Evolutionary conservation across 306 rosid species (phyloP), one percentile per base, ranked within the genome.

Genomic region (Dryas drummondii): DNA sequence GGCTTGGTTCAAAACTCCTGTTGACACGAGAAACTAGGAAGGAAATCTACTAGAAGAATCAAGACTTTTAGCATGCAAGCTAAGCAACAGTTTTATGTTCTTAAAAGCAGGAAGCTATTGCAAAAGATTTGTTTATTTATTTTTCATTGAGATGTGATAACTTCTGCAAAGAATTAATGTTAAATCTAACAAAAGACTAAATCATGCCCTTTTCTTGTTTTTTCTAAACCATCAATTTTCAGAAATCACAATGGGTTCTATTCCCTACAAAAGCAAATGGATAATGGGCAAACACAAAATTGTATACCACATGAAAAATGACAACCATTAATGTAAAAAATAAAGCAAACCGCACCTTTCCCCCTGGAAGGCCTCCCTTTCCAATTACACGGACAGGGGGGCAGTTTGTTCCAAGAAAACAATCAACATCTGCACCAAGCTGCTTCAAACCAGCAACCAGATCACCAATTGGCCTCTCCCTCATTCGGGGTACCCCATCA

Each of bases 401-500:
- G 78, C 99, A 96, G 61, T 90, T 86, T 68, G 99, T 96, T 81
- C 99, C 99, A 12, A 87, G 99, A 73, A 55, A 85, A 80, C 99
- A 96, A 75, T 96, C 98, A 66, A 79, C 94, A 70, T 96, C 91
- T 1, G 92, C 99, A 51, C 99, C 99, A 72, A 96, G 99, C 91
- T 96, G 99, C 84, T 88, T 85, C 57, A 96, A 96, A 87, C 97
- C 99, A 74, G 70, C 67, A 48, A 96, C 99, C 89, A 96, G 88
- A 80, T 96, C 99, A 16, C 92, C 99, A 55, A 96, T 96, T 6
- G 99, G 99, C 22, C 99, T 88, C 89, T 96, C 99, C 86, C 99
- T 96, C 99, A 96, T 96, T 79, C 99, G 92, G 8, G 99, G 98
- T 6, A 92, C 96, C 72, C 99, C 99, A 76, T 96, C 99, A 73